Percentiles rank a stretch among this genome's conserved stretches.
These are phyloP conservation scores for Ceratocystis cubensis DNA, from an alignment of 2,329 filamentous ascomycete genomes.

Conservation along the genomic window DNA sequence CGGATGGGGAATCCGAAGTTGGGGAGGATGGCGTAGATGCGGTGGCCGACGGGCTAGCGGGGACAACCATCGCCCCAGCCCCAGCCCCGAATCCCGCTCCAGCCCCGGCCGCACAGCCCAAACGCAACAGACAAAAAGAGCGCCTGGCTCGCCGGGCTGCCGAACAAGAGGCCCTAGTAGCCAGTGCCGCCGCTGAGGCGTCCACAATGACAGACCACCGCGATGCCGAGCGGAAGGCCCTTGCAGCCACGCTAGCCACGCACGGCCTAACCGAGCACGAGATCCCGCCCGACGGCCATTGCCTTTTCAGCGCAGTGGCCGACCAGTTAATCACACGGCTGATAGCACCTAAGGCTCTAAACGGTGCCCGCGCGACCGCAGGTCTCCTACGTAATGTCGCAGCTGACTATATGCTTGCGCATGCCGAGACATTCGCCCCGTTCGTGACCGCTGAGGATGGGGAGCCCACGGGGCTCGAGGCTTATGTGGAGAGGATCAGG, in stretches of 20 bases:
- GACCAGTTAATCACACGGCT: conserved; percentile 49
- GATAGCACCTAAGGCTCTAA: conserved; percentile 31
- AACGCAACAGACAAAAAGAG: conserved; percentile 83
- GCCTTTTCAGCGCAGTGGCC: conserved; percentile 81
- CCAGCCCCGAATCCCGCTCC: background rate
- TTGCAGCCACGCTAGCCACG: conserved; percentile 53
- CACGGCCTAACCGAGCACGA: conserved; percentile 59
- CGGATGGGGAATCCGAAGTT: background rate
- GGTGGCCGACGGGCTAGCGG: conserved; percentile 21
- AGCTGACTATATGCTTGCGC: conserved; percentile 60
- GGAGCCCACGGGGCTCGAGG: conserved; percentile 37
- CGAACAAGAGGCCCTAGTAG: conserved; percentile 51
- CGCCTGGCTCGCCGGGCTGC: conserved; percentile 79
- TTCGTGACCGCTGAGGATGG: conserved; percentile 64
- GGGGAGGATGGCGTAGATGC: conserved; percentile 20
- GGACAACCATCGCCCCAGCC: conserved; percentile 9
- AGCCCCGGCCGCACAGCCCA: conserved; percentile 34
- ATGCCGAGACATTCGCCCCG: conserved; percentile 69
- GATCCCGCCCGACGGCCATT: conserved; percentile 85
- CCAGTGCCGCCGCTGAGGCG: conserved; percentile 57
- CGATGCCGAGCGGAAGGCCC: conserved; percentile 53
- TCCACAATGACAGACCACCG: conserved; percentile 60
- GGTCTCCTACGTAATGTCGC: conserved; percentile 51
- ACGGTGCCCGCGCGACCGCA: conserved; percentile 23
- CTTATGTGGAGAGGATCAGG: conserved; percentile 62